Evolutionary conservation across 768 basidiomycete genomes (phyloP).

Genomic region (Sporobolomyces roseus): DNA sequence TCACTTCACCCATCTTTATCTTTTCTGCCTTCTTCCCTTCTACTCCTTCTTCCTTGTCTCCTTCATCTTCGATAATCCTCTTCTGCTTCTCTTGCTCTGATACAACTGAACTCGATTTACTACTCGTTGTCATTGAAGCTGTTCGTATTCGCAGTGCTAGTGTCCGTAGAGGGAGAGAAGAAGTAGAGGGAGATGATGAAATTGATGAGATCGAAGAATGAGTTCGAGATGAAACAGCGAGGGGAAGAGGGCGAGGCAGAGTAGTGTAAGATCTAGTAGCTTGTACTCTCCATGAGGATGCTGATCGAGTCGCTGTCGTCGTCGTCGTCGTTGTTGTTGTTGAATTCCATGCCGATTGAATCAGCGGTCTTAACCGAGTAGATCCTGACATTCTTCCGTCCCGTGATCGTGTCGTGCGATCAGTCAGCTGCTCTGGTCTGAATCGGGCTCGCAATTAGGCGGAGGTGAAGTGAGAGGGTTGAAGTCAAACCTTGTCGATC

Average conservation of each 20-base stretch:
- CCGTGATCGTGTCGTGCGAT: too few species aligned
- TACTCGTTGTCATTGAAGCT: background rate
- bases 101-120: too few species aligned
- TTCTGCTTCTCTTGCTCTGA: too few species aligned
- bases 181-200: background rate
- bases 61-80: constrained; percentile 2
- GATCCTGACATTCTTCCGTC: constrained; percentile 13
- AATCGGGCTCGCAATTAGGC: too few species aligned
- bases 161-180: background rate
- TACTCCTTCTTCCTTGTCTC: background rate
- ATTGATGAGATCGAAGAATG: constrained; percentile 9
- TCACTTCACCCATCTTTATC: constrained; percentile 36
- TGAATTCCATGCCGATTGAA: too few species aligned
- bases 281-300: background rate
- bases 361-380: too few species aligned
- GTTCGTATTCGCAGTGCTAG: constrained; percentile 20
- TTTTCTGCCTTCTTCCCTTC: constrained; percentile 22
- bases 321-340: too few species aligned
- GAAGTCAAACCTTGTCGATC: too few species aligned
- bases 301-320: too few species aligned
- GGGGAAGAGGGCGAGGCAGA: background rate
- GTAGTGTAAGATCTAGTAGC: background rate
- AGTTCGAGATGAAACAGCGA: background rate
- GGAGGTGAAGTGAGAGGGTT: too few species aligned
- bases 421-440: too few species aligned